phyloP scores from a whole-genome alignment of 1,284 basidiomycete genomes.

The Microstroma glucosiphilum region DNA sequence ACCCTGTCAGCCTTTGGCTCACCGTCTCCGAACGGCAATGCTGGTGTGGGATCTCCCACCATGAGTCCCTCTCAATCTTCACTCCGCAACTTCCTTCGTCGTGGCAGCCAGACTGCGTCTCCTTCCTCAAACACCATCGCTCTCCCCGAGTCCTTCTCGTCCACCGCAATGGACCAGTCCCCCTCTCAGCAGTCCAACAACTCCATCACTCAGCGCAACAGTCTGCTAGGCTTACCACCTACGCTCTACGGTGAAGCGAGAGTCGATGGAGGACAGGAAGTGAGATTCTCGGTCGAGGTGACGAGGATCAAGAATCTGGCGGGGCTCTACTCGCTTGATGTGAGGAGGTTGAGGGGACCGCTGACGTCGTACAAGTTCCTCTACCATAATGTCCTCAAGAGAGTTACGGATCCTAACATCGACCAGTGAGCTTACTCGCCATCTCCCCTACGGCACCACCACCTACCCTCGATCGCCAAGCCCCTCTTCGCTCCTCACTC shows the following conservation, averaged over 20 bases:
- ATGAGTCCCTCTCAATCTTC: constrained; percentile 17
- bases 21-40: constrained; percentile 8
- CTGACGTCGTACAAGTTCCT: constrained; percentile 48
- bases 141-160: neutral
- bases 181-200: constrained; percentile 9
- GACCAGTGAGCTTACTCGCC: too few relatives aligned
- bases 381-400: constrained; percentile 37
- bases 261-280: constrained; percentile 47
- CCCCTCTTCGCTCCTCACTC: too few relatives aligned
- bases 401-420: too few relatives aligned
- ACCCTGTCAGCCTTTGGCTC: neutral
- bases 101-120: constrained; percentile 24
- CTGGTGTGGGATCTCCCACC: constrained; percentile 15
- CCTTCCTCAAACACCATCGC: constrained; percentile 8
- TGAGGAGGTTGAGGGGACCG: constrained; percentile 47
- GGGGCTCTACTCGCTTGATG: constrained; percentile 47
- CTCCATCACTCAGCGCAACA: too few relatives aligned
- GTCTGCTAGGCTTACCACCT: constrained; percentile 16
- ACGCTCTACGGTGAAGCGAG: constrained; percentile 42
- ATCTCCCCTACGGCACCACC: too few relatives aligned
- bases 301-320: constrained; percentile 44
- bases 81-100: constrained; percentile 35
- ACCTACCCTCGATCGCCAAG: too few relatives aligned
- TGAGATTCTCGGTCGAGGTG: constrained; percentile 48
- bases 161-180: neutral